These are phyloP conservation scores for Lophiotrema nucula DNA, from an alignment of 495 filamentous ascomycete species.

Conservation along the genomic window DNA sequence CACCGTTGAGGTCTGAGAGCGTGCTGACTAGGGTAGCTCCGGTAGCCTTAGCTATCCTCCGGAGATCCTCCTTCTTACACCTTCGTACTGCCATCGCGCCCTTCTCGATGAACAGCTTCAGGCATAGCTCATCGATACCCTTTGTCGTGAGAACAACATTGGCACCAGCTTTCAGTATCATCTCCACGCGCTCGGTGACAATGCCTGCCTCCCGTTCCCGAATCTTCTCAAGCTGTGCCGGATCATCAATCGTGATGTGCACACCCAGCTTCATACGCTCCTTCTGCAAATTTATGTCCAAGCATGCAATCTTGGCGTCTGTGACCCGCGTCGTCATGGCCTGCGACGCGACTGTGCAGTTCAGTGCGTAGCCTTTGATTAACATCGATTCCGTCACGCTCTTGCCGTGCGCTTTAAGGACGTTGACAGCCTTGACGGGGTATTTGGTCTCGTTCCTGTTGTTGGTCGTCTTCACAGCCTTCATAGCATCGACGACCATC, in stretches of 20 bases:
- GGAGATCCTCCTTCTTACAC: conserved; percentile 98
- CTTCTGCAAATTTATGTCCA: conserved; percentile 99
- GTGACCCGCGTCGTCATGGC: conserved; percentile 92
- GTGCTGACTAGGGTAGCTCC: conserved; percentile 90
- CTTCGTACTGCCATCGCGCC: conserved; percentile 94
- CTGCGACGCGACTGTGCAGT: conserved; percentile 98
- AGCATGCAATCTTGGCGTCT: conserved; percentile 93
- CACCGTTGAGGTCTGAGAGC: conserved; percentile 93
- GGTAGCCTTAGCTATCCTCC: conserved; percentile 93
- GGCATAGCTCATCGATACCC: conserved; percentile 92
- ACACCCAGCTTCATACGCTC: conserved; percentile 98
- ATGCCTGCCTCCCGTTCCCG: conserved; percentile 87
- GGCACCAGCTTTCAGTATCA: conserved; percentile 96
- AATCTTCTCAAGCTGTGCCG: conserved; percentile 95
- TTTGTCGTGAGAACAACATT: conserved; percentile 97
- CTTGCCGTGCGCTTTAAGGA: conserved; percentile 97
- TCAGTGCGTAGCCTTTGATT: conserved; percentile 94
- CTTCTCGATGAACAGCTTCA: conserved; percentile 93
- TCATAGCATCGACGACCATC: conserved; percentile 95
- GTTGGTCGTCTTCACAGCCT: conserved; percentile 89
- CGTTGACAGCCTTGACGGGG: conserved; percentile 97
- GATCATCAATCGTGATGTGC: conserved; percentile 96
- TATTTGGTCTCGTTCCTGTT: conserved; percentile 90
- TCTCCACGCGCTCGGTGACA: conserved; percentile 89
- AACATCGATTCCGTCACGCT: conserved; percentile 83